Percentiles rank a stretch among this genome's conserved stretches.
Conservation (phyloP, 768 basidiomycete species). For the Tricholoma terreum region DNA sequence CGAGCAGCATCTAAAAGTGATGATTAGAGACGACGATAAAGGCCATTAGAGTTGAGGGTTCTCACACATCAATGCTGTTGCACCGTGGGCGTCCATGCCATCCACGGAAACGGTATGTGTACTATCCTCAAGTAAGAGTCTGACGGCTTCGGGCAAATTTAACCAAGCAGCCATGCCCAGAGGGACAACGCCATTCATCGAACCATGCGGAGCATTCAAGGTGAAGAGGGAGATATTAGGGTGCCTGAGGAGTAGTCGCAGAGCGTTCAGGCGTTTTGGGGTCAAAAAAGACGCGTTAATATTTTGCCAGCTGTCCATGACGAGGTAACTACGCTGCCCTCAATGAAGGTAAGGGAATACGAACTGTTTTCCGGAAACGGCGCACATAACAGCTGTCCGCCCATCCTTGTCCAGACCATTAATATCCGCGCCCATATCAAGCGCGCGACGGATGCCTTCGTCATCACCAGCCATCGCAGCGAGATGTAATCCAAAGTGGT, state of each 20-base stretch:
- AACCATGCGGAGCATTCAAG: slow-evolving; percentile 69
- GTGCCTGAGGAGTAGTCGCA: slow-evolving; percentile 53
- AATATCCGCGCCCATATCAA: slow-evolving; percentile 62
- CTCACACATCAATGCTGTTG: slow-evolving; percentile 84
- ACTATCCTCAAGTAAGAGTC: slow-evolving; percentile 60
- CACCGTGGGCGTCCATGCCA: slow-evolving; percentile 70
- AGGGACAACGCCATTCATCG: slow-evolving; percentile 72
- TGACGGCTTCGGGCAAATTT: slow-evolving; percentile 58
- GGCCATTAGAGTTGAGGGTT: slow-evolving; percentile 18
- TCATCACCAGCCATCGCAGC: slow-evolving; percentile 59
- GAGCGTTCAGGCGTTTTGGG: slow-evolving; percentile 50
- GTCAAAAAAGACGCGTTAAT: slow-evolving; percentile 68
- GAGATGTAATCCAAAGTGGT: slow-evolving; percentile 44
- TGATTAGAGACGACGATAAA: slow-evolving; percentile 11
- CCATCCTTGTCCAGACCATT: slow-evolving; percentile 62
- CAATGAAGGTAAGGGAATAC: slow-evolving; percentile 19
- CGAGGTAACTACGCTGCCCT: slow-evolving; percentile 3
- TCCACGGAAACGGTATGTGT: slow-evolving; percentile 65
- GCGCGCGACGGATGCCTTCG: slow-evolving; percentile 47
- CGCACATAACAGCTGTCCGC: slow-evolving; percentile 63
- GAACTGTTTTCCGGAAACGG: slow-evolving; percentile 71
- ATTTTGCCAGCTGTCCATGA: slow-evolving; percentile 55
- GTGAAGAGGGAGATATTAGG: slow-evolving; percentile 63
- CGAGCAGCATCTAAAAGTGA: slow-evolving; percentile 63
- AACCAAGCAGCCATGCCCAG: slow-evolving; percentile 80